These are phyloP conservation scores for Scheffersomyces ergatensis DNA, from an alignment of 805 yeast genomes.

Conservation along the genomic window DNA sequence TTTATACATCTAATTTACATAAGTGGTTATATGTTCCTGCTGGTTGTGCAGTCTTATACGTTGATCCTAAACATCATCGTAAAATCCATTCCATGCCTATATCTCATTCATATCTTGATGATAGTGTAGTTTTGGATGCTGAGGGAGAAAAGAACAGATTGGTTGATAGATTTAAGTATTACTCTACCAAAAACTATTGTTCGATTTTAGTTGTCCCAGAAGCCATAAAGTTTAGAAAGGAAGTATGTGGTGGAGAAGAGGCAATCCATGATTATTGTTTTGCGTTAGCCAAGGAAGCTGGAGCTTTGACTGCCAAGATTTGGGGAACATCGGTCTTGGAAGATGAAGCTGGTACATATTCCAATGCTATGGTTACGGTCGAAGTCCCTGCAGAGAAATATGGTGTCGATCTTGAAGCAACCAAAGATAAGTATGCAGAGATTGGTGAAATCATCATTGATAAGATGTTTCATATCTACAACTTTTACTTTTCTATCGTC, in stretches of 20 bases:
- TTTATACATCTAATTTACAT: slow-evolving; percentile 60
- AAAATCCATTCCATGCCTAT: slow-evolving; percentile 57
- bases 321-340: slow-evolving; percentile 41
- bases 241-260: slow-evolving; percentile 60
- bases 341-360: slow-evolving; percentile 29
- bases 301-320: slow-evolving; percentile 30
- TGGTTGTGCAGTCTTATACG: slow-evolving; percentile 59
- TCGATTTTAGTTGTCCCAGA: slow-evolving; percentile 38
- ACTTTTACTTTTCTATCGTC: slow-evolving; percentile 48
- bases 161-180: slow-evolving; percentile 46
- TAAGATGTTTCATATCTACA: slow-evolving; percentile 18
- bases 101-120: slow-evolving; percentile 44
- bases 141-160: slow-evolving; percentile 24
- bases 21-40: slow-evolving; percentile 66
- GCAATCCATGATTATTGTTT: slow-evolving; percentile 47
- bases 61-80: slow-evolving; percentile 48
- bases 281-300: slow-evolving; percentile 44
- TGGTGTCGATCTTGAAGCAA: slow-evolving; percentile 4
- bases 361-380: slow-evolving; percentile 45
- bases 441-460: slow-evolving; percentile 3
- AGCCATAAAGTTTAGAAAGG: slow-evolving; percentile 53
- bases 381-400: slow-evolving; percentile 27
- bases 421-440: slow-evolving; percentile 2
- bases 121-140: slow-evolving; percentile 21
- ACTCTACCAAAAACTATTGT: slow-evolving; percentile 51